Conservation (phyloP, 192 early-diverging fungal genomes). For the Radiomyces spectabilis region DNA sequence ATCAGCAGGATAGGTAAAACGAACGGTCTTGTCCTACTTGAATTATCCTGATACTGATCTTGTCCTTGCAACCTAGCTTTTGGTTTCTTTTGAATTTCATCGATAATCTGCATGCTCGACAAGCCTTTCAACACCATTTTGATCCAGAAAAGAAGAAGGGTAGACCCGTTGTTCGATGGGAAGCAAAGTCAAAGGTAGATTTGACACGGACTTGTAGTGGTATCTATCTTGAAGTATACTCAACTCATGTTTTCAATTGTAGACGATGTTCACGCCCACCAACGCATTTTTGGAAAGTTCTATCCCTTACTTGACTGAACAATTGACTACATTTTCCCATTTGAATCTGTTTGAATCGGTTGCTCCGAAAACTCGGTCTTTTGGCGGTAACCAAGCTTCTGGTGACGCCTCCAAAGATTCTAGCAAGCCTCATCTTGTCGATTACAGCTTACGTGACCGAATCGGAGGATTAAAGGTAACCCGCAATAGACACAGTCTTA, state of each 20-base stretch:
- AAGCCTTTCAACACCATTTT: slow-evolving; percentile 25
- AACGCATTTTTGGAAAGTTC: slow-evolving; percentile 3
- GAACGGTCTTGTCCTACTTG: slow-evolving; percentile 4
- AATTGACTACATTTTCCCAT: slow-evolving; percentile 9
- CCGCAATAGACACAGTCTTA: too few relatives aligned
- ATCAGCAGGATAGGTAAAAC: slow-evolving; percentile 30
- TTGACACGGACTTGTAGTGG: too few relatives aligned
- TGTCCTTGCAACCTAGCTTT: slow-evolving; percentile 6
- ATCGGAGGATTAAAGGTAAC: slow-evolving; percentile 19
- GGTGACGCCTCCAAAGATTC: not conserved
- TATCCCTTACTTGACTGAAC: slow-evolving; percentile 14
- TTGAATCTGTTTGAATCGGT: slow-evolving; percentile 25
- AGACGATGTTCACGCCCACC: slow-evolving; percentile 7
- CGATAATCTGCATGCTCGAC: slow-evolving; percentile 29
- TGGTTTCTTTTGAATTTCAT: slow-evolving; percentile 47
- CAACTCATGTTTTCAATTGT: not conserved
- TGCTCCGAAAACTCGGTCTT: too few relatives aligned
- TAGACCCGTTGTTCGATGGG: not conserved
- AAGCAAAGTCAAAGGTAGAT: not conserved
- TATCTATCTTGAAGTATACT: not conserved
- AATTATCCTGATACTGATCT: too few relatives aligned
- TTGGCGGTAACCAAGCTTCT: too few relatives aligned
- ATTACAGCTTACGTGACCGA: slow-evolving; percentile 18
- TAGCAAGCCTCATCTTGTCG: slow-evolving; percentile 3
- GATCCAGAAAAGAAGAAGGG: not conserved